Conservation (phyloP, 495 filamentous ascomycete genomes). For the Penicillium waksmanii region DNA sequence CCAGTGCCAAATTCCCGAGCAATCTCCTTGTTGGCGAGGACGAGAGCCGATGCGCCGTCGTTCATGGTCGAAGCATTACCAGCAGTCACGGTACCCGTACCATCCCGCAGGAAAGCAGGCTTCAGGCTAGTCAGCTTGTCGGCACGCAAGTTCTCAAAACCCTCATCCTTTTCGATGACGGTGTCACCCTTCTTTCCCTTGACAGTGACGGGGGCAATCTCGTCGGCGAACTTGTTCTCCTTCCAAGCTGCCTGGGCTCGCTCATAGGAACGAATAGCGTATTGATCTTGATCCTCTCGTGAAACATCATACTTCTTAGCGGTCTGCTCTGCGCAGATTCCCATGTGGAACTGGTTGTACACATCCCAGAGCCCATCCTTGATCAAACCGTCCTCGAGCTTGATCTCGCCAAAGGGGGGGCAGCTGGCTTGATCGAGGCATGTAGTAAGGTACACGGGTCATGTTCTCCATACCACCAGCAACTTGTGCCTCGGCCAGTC, state of each 20-base stretch:
- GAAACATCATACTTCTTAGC: slow-evolving; percentile 83
- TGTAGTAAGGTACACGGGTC: slow-evolving; percentile 90
- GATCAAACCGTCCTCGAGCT: slow-evolving; percentile 87
- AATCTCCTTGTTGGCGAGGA: slow-evolving; percentile 75
- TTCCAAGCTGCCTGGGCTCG: slow-evolving; percentile 91
- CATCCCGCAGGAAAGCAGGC: slow-evolving; percentile 85
- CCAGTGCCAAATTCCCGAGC: slow-evolving; percentile 73
- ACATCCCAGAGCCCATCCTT: slow-evolving; percentile 97
- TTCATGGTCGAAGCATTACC: slow-evolving; percentile 92
- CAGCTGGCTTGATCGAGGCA: slow-evolving; percentile 72
- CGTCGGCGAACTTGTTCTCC: slow-evolving; percentile 75
- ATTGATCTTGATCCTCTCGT: slow-evolving; percentile 84
- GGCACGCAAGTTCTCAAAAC: slow-evolving; percentile 78
- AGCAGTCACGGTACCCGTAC: slow-evolving; percentile 88
- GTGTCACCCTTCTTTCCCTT: slow-evolving; percentile 81
- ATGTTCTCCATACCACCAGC: slow-evolving; percentile 99
- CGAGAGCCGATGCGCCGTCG: slow-evolving; percentile 91
- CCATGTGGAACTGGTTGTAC: slow-evolving; percentile 97
- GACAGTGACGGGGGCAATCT: slow-evolving; percentile 85
- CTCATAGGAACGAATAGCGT: slow-evolving; percentile 85
- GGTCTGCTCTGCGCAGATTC: slow-evolving; percentile 93
- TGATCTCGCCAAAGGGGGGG: slow-evolving; percentile 83
- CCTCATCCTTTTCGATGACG: slow-evolving; percentile 80
- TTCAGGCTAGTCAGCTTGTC: slow-evolving; percentile 86
- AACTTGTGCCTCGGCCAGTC: slow-evolving; percentile 80